phyloP scores from a whole-genome alignment of 371 early-diverging fungal species.

The Chytridiales sp. region DNA sequence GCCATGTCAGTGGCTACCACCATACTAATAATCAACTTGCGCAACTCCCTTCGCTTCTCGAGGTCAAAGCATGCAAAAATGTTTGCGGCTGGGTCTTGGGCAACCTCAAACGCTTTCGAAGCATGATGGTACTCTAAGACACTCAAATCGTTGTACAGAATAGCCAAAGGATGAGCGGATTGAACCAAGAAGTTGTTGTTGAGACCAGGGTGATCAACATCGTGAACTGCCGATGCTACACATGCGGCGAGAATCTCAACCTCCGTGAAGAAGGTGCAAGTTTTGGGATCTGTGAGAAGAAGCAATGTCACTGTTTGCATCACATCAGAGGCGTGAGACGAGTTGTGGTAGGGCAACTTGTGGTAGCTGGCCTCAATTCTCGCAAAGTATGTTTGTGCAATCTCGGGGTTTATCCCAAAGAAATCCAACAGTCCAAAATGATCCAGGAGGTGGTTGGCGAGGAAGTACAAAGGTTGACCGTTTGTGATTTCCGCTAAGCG shows the following conservation, averaged over 20 bases:
- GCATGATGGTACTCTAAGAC: conserved; percentile 58
- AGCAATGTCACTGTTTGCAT: conserved; percentile 50
- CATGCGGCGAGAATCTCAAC: conserved; percentile 47
- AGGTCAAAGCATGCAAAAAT: conserved; percentile 40
- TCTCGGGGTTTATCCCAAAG: conserved; percentile 37
- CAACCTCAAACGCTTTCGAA: conserved; percentile 49
- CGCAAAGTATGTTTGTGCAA: conserved; percentile 34
- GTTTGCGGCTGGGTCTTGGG: conserved; percentile 37
- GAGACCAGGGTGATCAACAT: conserved; percentile 57
- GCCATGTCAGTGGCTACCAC: conserved; percentile 59
- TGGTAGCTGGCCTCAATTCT: conserved; percentile 41
- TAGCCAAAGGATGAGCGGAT: conserved; percentile 47
- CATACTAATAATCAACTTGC: conserved; percentile 51
- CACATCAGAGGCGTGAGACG: conserved; percentile 56
- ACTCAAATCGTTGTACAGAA: conserved; percentile 54
- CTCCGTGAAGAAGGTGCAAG: conserved; percentile 43
- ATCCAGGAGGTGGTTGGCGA: conserved; percentile 41
- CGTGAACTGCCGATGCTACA: conserved; percentile 54
- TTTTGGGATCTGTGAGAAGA: conserved; percentile 35
- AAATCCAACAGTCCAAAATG: conserved; percentile 38
- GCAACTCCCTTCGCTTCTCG: conserved; percentile 41
- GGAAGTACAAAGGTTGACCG: conserved; percentile 46
- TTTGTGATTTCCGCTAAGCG: conserved; percentile 39
- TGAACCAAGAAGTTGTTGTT: conserved; percentile 55
- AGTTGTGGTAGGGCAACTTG: conserved; percentile 52